phyloP scores from a whole-genome alignment of 2,329 filamentous ascomycete species.

The Microsporum audouinii region DNA sequence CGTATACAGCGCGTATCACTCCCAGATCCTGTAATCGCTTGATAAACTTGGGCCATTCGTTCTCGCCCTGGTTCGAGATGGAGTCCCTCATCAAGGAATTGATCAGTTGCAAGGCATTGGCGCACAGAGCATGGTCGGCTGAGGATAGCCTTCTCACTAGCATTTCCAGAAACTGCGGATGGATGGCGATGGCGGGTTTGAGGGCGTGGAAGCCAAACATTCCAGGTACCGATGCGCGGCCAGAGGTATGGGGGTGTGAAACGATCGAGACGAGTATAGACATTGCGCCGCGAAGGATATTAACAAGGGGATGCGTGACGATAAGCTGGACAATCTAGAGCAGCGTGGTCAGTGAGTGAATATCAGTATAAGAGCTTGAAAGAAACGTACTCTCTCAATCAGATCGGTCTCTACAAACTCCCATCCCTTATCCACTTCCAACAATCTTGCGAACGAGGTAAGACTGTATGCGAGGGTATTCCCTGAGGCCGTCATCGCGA shows the following conservation, averaged over 20 bases:
- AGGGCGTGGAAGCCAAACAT: constrained; percentile 81
- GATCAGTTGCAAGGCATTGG: constrained; percentile 87
- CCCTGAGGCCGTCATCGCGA: constrained; percentile 74
- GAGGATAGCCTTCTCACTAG: constrained; percentile 85
- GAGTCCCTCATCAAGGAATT: constrained; percentile 92
- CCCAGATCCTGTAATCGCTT: constrained; percentile 87
- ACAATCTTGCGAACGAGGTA: constrained; percentile 71
- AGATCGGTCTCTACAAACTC: constrained; percentile 49
- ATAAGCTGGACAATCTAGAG: constrained; percentile 72
- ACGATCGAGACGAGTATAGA: constrained; percentile 91
- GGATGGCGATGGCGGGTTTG: constrained; percentile 79
- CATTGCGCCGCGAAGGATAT: constrained; percentile 93
- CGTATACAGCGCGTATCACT: constrained; percentile 81
- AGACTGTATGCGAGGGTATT: constrained; percentile 94
- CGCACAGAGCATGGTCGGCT: constrained; percentile 88
- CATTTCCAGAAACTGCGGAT: constrained; percentile 89
- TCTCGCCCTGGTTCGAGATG: constrained; percentile 61
- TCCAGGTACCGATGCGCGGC: constrained; percentile 41
- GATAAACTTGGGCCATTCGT: constrained; percentile 93
- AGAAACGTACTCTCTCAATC: constrained; percentile 47
- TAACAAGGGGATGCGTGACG: constrained; percentile 89
- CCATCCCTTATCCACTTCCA: constrained; percentile 98
- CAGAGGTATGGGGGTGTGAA: constrained; percentile 60
- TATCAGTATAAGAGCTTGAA: too few relatives aligned
- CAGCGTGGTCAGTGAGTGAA: neutral